A percentile compares a stretch with the other conserved stretches of the same genome.
Evolutionary conservation across 768 basidiomycete genomes (phyloP).

Genomic region (Boletus coccyginus): DNA sequence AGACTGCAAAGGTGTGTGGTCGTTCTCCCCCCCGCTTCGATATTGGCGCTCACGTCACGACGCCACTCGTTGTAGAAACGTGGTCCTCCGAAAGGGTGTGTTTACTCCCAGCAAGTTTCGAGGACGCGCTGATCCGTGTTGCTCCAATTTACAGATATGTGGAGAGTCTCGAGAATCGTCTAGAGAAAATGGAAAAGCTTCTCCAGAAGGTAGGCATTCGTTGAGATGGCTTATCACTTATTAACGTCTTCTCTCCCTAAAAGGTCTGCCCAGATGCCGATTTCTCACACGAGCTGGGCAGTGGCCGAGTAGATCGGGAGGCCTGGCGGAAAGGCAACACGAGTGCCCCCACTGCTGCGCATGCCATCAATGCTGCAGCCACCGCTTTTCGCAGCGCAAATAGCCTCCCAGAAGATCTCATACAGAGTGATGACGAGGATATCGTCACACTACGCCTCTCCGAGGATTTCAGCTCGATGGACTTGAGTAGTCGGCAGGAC

Average conservation of each 20-base stretch:
- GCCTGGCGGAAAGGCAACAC: slow-evolving; percentile 28
- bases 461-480: slow-evolving; percentile 24
- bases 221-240: neutral
- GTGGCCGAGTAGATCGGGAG: slow-evolving; percentile 37
- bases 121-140: neutral
- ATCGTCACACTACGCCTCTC: slow-evolving; percentile 21
- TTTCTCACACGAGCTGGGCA: slow-evolving; percentile 56
- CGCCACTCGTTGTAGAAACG: slow-evolving; percentile 33
- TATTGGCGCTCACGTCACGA: neutral
- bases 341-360: slow-evolving; percentile 8
- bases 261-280: slow-evolving; percentile 68
- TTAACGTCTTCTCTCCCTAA: neutral
- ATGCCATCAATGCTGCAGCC: slow-evolving; percentile 14
- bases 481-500: slow-evolving; percentile 1
- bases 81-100: slow-evolving; percentile 37
- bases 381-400: slow-evolving; percentile 2
- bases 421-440: slow-evolving; percentile 30
- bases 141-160: slow-evolving; percentile 45
- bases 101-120: neutral
- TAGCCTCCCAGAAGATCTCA: slow-evolving; percentile 19
- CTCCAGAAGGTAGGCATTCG: slow-evolving; percentile 43
- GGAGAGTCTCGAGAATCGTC: slow-evolving; percentile 56
- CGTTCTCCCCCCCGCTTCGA: neutral
- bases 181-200: slow-evolving; percentile 65
- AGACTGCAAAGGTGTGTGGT: slow-evolving; percentile 48